phyloP scores from a whole-genome alignment of 371 early-diverging fungal species.

The Choanephora cucurbitarum region DNA sequence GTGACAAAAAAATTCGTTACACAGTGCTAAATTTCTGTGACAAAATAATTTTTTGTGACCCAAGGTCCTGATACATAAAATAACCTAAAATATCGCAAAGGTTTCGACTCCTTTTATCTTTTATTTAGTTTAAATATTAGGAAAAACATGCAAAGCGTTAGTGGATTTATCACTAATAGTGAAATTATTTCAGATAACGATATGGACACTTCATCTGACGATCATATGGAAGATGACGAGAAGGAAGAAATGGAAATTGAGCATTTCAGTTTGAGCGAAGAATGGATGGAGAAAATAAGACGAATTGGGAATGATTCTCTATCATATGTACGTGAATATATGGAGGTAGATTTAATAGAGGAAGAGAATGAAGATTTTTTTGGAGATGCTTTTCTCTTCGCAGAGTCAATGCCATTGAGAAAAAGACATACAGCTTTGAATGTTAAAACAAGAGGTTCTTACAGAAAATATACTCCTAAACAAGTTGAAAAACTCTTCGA shows the following conservation, averaged over 20 bases:
- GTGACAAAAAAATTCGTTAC: too few species aligned
- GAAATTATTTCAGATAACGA: constrained; percentile 22
- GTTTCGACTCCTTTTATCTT: constrained; percentile 18
- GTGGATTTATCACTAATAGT: constrained; percentile 3
- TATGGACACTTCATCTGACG: constrained; percentile 25
- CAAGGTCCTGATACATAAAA: constrained; percentile 18
- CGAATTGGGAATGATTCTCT: constrained; percentile 22
- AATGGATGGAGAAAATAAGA: constrained; percentile 25
- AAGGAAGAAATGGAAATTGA: constrained; percentile 24
- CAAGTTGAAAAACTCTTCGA: constrained; percentile 27
- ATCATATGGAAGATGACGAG: constrained; percentile 25
- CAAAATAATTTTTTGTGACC: too few species aligned
- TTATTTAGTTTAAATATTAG: constrained; percentile 24
- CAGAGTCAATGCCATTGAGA: constrained; percentile 23
- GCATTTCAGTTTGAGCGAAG: constrained; percentile 25
- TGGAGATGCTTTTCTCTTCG: constrained; percentile 26
- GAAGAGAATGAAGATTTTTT: constrained; percentile 25
- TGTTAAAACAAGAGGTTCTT: constrained; percentile 27
- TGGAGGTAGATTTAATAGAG: constrained; percentile 22
- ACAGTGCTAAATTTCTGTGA: too few species aligned
- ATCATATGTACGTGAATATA: constrained; percentile 24
- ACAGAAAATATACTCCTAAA: constrained; percentile 24
- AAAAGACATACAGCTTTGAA: constrained; percentile 25
- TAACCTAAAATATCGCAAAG: constrained; percentile 23
- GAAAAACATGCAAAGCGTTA: constrained; percentile 19